Evolutionary conservation across 2,329 filamentous ascomycete genomes (phyloP), one percentile per base, ranked within the genome.

Genomic region (Acephala macrosclerotiorum): DNA sequence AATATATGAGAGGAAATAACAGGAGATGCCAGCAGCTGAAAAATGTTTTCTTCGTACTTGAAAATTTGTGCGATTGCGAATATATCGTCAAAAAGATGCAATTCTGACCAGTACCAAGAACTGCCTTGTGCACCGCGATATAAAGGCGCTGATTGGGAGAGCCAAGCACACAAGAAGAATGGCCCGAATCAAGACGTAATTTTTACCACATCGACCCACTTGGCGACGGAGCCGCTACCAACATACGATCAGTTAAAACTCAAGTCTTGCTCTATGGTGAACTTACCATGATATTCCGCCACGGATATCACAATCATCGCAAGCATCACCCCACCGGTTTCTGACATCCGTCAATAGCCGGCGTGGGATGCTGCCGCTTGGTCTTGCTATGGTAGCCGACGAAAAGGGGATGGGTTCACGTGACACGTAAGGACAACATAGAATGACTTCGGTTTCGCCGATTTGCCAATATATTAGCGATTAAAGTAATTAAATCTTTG

Each of bases 31-130:
- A 12, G 20, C n/a, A 12, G n/a, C 9, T n/a, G 45, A 25, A 49
- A 49, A 22, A 25, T 22, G 11, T 22, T 49, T 7, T 11, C n/a
- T 3, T n/a, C 7, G n/a, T 49, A 11, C 2, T 26, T 2, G 22
- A 53, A 33, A 53, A 33, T 26, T 53, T 53, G 22, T 14, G 49
- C 25, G n/a, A 53, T 53, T 53, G 49, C 49, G 49, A 53, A 53
- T 53, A 12, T 53, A 18, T 12, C 22, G 22, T 33, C 29, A 25
- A 29, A 53, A 53, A 53, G 49, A 53, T 53, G 49, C 49, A 26
- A 53, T 53, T 16, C 38, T 33, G 29, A 33, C 29, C 29, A 33
- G 29, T 33, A 33, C 29, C 49, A 18, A 53, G 5, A 18, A 53
- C 25, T 53, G 25, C 49, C 29, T 53, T 26, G 49, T 16, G 26